A percentile compares a stretch with the other conserved stretches of the same genome.
phyloP scores from a whole-genome alignment of 805 yeast genomes.

The Nakazawaea siamensis region DNA sequence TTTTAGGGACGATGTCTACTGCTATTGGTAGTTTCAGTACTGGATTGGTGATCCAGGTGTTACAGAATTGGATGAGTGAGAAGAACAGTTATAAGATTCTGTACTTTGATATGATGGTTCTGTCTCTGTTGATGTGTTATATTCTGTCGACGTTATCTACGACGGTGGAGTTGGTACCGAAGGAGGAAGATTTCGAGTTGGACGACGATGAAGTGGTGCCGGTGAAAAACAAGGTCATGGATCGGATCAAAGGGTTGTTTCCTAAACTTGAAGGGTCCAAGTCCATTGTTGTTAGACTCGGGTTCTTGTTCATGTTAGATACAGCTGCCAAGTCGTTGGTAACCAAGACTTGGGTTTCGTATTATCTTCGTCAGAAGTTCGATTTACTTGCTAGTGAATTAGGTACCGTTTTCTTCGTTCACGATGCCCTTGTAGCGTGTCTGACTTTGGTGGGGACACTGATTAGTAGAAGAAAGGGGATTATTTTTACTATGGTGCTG shows the following conservation, averaged over 20 bases:
- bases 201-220: slow-evolving; percentile 1
- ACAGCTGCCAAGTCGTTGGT: slow-evolving; percentile 34
- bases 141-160: slow-evolving; percentile 15
- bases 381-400: slow-evolving; percentile 24
- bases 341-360: slow-evolving; percentile 39
- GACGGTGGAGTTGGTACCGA: slow-evolving; percentile 3
- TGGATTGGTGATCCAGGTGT: slow-evolving; percentile 24
- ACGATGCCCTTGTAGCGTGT: slow-evolving; percentile 29
- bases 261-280: slow-evolving; percentile 15
- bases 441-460: slow-evolving; percentile 34
- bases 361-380: slow-evolving; percentile 30
- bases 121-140: slow-evolving; percentile 16
- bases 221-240: not conserved
- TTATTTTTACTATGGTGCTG: slow-evolving; percentile 34
- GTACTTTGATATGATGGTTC: slow-evolving; percentile 17
- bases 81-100: slow-evolving; percentile 23
- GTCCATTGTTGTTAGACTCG: slow-evolving; percentile 24
- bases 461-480: slow-evolving; percentile 34
- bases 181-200: slow-evolving; percentile 1
- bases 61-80: slow-evolving; percentile 13
- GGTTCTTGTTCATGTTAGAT: slow-evolving; percentile 32
- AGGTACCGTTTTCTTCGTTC: slow-evolving; percentile 31
- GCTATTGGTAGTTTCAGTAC: slow-evolving; percentile 37
- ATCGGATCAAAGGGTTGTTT: slow-evolving; percentile 7
- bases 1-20: slow-evolving; percentile 37